A percentile compares a stretch with the other conserved stretches of the same genome.
phyloP scores from a whole-genome alignment of 2,329 filamentous ascomycete genomes.

The Hirsutella thompsonii region DNA sequence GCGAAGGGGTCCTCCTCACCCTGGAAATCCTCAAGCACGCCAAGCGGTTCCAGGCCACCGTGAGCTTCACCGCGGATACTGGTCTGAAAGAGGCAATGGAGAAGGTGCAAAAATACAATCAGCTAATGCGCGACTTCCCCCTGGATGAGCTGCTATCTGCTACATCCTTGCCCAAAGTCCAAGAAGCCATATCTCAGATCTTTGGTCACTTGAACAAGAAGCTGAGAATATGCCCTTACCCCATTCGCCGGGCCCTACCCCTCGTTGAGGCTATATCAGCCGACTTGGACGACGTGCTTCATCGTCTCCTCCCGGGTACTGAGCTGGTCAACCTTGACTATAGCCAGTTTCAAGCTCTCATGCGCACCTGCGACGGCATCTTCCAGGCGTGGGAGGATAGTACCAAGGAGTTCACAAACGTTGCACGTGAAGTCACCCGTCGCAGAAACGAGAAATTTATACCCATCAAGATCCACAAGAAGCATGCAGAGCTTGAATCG shows the following conservation, averaged over 20 bases:
- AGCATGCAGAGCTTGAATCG: conserved; percentile 79
- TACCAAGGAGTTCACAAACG: conserved; percentile 94
- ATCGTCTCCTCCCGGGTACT: conserved; percentile 72
- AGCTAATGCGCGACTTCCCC: conserved; percentile 96
- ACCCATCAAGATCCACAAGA: conserved; percentile 86
- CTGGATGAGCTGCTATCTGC: conserved; percentile 89
- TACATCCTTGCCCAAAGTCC: conserved; percentile 74
- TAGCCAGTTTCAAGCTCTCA: conserved; percentile 74
- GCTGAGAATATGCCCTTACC: conserved; percentile 89
- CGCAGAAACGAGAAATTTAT: conserved; percentile 97
- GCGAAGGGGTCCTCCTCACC: conserved; percentile 80
- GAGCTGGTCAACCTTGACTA: conserved; percentile 89
- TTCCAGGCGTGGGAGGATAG: conserved; percentile 93
- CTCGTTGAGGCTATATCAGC: conserved; percentile 96
- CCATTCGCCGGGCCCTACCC: conserved; percentile 77
- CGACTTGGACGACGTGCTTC: conserved; percentile 78
- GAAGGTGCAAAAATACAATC: conserved; percentile 95
- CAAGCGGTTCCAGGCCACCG: conserved; percentile 94
- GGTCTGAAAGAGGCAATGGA: conserved; percentile 93
- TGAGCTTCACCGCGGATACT: conserved; percentile 93
- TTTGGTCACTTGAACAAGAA: conserved; percentile 97
- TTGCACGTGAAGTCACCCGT: conserved; percentile 87
- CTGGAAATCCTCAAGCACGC: conserved; percentile 92
- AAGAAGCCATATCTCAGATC: conserved; percentile 79
- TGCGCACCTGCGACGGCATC: conserved; percentile 72